Percentiles rank a stretch among this genome's conserved stretches.
Evolutionary conservation across 805 yeast genomes (phyloP).

Genomic region (Yarrowia porcina): DNA sequence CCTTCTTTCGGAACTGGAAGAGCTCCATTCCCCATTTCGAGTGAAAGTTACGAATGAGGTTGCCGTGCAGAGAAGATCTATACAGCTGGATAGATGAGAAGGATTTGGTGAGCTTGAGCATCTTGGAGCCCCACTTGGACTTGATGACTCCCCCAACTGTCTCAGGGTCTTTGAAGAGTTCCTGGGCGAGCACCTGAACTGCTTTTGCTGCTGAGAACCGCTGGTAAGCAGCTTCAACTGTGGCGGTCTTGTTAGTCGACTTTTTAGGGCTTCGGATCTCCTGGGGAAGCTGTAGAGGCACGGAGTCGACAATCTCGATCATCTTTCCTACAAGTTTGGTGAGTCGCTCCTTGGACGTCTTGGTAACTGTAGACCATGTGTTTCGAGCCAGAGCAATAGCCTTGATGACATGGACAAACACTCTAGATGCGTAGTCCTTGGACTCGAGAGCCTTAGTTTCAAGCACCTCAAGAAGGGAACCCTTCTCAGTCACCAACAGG

Average conservation of each 20-base stretch:
- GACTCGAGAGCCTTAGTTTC: slow-evolving; percentile 31
- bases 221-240: slow-evolving; percentile 30
- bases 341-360: slow-evolving; percentile 42
- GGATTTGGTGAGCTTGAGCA: slow-evolving; percentile 34
- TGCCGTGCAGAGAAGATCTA: slow-evolving; percentile 46
- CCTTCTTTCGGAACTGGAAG: slow-evolving; percentile 52
- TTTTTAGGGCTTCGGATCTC: background rate
- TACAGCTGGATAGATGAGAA: slow-evolving; percentile 48
- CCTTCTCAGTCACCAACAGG: slow-evolving; percentile 31
- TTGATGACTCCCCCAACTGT: slow-evolving; percentile 39
- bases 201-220: slow-evolving; percentile 54
- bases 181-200: slow-evolving; percentile 71
- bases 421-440: slow-evolving; percentile 24
- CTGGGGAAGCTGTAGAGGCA: slow-evolving; percentile 9
- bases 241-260: slow-evolving; percentile 10
- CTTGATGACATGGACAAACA: slow-evolving; percentile 60
- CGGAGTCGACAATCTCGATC: slow-evolving; percentile 2
- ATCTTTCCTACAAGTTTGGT: slow-evolving; percentile 9
- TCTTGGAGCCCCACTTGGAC: slow-evolving; percentile 27
- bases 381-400: slow-evolving; percentile 72
- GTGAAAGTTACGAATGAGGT: slow-evolving; percentile 47
- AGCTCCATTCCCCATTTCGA: slow-evolving; percentile 44
- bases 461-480: slow-evolving; percentile 34
- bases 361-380: slow-evolving; percentile 62
- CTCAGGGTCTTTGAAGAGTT: slow-evolving; percentile 55